These are phyloP conservation scores for Microsporum canis DNA, from an alignment of 2,329 filamentous ascomycete genomes.

Conservation along the genomic window DNA sequence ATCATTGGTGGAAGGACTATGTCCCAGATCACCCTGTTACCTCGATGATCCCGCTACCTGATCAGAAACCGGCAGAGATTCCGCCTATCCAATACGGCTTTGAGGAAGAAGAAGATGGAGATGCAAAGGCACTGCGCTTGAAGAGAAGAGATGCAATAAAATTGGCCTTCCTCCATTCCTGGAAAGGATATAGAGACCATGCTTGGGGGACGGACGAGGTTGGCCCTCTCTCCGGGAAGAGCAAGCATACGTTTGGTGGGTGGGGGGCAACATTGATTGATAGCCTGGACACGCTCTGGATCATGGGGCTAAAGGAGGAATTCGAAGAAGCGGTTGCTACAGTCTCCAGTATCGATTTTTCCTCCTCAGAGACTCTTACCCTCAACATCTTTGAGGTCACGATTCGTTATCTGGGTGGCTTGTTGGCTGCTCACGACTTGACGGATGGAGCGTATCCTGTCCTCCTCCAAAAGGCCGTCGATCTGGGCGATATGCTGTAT, in stretches of 20 bases:
- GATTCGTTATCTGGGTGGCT: slow-evolving; percentile 44
- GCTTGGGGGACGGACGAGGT: slow-evolving; percentile 53
- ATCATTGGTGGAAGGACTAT: slow-evolving; percentile 13
- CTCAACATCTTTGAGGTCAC: slow-evolving; percentile 42
- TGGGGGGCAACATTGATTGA: slow-evolving; percentile 52
- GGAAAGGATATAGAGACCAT: slow-evolving; percentile 49
- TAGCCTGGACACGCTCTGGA: slow-evolving; percentile 50
- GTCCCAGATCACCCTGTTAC: slow-evolving; percentile 16
- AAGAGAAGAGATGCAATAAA: slow-evolving; percentile 37
- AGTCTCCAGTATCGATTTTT: slow-evolving; percentile 45
- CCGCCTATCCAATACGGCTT: slow-evolving; percentile 23
- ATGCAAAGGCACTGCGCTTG: slow-evolving; percentile 27
- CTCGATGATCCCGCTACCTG: slow-evolving; percentile 18
- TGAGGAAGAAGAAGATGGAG: slow-evolving; percentile 17
- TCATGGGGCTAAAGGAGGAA: slow-evolving; percentile 49
- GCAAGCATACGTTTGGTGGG: slow-evolving; percentile 50
- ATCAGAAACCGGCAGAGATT: slow-evolving; percentile 16
- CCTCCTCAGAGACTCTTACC: slow-evolving; percentile 21
- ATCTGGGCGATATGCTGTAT: slow-evolving; percentile 46
- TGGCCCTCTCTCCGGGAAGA: slow-evolving; percentile 43
- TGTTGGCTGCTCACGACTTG: slow-evolving; percentile 44
- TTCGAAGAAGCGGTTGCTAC: slow-evolving; percentile 45
- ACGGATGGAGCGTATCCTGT: slow-evolving; percentile 32
- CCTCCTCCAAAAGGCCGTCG: slow-evolving; percentile 42
- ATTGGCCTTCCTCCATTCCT: slow-evolving; percentile 45